Evolutionary conservation across 352 stramenopile genomes (phyloP).

Genomic region (Phytophthora fragariaefolia): DNA sequence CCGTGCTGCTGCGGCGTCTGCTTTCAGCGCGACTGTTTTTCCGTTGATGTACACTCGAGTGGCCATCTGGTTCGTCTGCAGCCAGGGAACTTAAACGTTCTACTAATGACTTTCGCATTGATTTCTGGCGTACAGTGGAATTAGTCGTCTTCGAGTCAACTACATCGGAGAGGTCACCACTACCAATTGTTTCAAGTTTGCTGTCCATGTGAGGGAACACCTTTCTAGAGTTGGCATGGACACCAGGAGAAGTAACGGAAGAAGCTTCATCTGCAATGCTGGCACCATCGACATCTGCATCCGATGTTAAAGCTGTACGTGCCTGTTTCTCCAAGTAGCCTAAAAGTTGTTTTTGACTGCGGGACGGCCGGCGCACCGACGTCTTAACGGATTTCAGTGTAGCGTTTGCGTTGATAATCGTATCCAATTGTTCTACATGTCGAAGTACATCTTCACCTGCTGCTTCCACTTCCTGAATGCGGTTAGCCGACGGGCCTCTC

Average conservation of each 20-base stretch:
- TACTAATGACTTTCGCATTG: constrained; percentile 22
- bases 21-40: constrained; percentile 21
- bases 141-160: neutral
- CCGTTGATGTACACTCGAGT: constrained; percentile 6
- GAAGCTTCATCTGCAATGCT: constrained; percentile 7
- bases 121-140: constrained; percentile 7
- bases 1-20: constrained; percentile 16
- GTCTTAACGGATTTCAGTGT: constrained; percentile 22
- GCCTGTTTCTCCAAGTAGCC: constrained; percentile 31
- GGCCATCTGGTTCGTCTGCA: constrained; percentile 12
- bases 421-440: constrained; percentile 51
- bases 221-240: constrained; percentile 23
- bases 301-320: constrained; percentile 14
- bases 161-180: constrained; percentile 15
- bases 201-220: constrained; percentile 24
- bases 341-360: constrained; percentile 29
- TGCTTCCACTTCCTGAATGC: constrained; percentile 19
- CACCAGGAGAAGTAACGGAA: neutral
- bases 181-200: constrained; percentile 23
- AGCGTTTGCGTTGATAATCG: constrained; percentile 46
- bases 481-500: constrained; percentile 16
- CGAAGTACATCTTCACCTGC: constrained; percentile 39
- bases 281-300: neutral
- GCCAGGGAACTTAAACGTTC: constrained; percentile 26
- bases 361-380: constrained; percentile 7